These are phyloP conservation scores for Triticum dicoccoides DNA, from an alignment of 176 grass and related monocot genomes.

Conservation along the genomic window DNA sequence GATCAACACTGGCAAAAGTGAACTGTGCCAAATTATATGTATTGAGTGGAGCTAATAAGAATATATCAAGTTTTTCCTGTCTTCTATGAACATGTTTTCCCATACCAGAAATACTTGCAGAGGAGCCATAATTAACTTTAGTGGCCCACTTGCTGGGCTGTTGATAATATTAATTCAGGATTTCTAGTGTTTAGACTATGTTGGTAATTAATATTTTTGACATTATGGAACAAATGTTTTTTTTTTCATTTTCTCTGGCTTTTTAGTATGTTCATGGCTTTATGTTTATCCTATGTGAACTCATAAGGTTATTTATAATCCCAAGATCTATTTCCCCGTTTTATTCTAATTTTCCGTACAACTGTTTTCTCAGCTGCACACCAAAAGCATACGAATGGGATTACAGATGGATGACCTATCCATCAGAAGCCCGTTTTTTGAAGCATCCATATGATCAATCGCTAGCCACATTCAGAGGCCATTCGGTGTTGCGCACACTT, in stretches of 20 bases:
- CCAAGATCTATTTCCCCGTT: neutral
- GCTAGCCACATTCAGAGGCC: slow-evolving; percentile 85
- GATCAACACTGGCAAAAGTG: neutral
- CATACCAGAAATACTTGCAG: neutral
- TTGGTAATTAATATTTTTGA: neutral
- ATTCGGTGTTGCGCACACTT: slow-evolving; percentile 80
- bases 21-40: neutral
- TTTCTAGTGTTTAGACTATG: neutral
- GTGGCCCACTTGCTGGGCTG: neutral
- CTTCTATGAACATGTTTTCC: neutral
- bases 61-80: neutral
- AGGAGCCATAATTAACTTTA: slow-evolving; percentile 3
- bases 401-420: slow-evolving; percentile 80
- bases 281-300: neutral
- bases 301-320: neutral
- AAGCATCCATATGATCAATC: slow-evolving; percentile 76
- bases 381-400: slow-evolving; percentile 58
- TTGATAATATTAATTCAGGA: neutral
- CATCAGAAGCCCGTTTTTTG: slow-evolving; percentile 40
- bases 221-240: neutral
- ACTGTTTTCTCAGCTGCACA: slow-evolving; percentile 31
- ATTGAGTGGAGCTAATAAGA: neutral
- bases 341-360: neutral
- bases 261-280: neutral
- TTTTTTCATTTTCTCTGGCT: neutral